A percentile compares a stretch with the other conserved stretches of the same genome.
These are phyloP conservation scores for Cyberlindnera samutprakarnensis DNA, from an alignment of 805 yeast species.

Conservation along the genomic window DNA sequence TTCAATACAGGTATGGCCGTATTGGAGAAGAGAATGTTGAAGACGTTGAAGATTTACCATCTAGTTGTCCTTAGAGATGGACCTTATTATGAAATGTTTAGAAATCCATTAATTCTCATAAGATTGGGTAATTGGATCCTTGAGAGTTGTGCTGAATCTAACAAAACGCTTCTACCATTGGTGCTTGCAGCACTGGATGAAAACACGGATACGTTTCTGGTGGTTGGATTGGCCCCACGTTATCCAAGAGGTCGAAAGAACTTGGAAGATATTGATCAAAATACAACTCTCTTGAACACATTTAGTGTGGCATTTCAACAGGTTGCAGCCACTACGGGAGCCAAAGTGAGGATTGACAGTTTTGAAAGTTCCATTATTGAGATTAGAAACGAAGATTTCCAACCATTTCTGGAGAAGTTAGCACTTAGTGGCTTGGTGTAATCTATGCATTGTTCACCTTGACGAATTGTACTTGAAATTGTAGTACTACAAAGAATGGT, in stretches of 20 bases:
- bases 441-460: neutral
- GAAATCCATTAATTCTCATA: conserved; percentile 78
- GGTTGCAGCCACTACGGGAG: conserved; percentile 77
- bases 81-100: conserved; percentile 69
- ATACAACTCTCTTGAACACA: conserved; percentile 55
- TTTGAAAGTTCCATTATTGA: conserved; percentile 94
- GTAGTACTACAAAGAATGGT: too few relatives aligned
- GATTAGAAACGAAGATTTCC: conserved; percentile 76
- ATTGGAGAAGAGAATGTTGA: conserved; percentile 73
- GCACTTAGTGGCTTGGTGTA: conserved; percentile 63
- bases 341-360: conserved; percentile 85
- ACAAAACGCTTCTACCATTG: conserved; percentile 59
- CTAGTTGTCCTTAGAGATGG: conserved; percentile 87
- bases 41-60: conserved; percentile 72
- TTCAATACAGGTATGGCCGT: conserved; percentile 88
- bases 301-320: conserved; percentile 90
- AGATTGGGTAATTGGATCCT: conserved; percentile 87
- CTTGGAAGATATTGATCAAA: conserved; percentile 24
- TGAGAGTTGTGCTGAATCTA: conserved; percentile 82
- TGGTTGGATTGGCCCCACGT: conserved; percentile 84
- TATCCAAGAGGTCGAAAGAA: conserved; percentile 45
- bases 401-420: conserved; percentile 78
- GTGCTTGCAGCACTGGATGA: conserved; percentile 80
- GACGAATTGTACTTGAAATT: too few relatives aligned
- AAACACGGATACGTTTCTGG: conserved; percentile 69